These are phyloP conservation scores for Diaporthe humulicola DNA, from an alignment of 2,329 filamentous ascomycete genomes.

Conservation along the genomic window DNA sequence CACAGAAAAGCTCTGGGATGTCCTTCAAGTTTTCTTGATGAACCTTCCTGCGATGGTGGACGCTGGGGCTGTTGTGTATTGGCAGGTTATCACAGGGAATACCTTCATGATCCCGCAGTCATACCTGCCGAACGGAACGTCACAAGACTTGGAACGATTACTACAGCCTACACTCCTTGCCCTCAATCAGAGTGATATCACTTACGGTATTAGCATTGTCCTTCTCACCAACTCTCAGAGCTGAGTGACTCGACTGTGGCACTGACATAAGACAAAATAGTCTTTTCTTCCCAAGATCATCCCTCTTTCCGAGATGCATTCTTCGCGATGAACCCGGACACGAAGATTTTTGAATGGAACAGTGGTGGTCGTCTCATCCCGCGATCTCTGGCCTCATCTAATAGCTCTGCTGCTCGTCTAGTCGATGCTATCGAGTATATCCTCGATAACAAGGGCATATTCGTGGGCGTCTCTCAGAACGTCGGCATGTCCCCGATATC, in stretches of 20 bases:
- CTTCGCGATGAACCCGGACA: constrained; percentile 2
- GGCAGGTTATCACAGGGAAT: background rate
- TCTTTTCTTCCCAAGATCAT: background rate
- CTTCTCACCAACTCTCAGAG: background rate
- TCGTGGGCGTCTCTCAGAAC: constrained; percentile 13
- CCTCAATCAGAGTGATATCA: constrained; percentile 6
- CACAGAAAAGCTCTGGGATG: background rate
- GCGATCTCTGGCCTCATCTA: background rate
- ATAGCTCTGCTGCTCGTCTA: background rate
- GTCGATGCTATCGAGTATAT: background rate
- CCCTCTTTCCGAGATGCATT: constrained; percentile 6
- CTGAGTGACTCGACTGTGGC: background rate
- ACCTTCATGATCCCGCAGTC: background rate
- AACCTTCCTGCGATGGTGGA: constrained; percentile 19
- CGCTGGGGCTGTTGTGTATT: background rate
- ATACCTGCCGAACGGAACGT: constrained; percentile 19
- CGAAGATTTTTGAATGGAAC: constrained; percentile 13
- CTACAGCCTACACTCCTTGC: background rate
- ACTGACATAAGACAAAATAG: background rate
- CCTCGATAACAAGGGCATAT: background rate
- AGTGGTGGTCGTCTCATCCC: constrained; percentile 31
- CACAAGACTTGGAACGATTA: background rate
- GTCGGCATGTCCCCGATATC: background rate
- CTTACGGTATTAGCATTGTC: background rate
- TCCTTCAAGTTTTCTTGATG: background rate